Conservation (phyloP, 2,329 filamentous ascomycete species). For the Fusarium beomiforme region DNA sequence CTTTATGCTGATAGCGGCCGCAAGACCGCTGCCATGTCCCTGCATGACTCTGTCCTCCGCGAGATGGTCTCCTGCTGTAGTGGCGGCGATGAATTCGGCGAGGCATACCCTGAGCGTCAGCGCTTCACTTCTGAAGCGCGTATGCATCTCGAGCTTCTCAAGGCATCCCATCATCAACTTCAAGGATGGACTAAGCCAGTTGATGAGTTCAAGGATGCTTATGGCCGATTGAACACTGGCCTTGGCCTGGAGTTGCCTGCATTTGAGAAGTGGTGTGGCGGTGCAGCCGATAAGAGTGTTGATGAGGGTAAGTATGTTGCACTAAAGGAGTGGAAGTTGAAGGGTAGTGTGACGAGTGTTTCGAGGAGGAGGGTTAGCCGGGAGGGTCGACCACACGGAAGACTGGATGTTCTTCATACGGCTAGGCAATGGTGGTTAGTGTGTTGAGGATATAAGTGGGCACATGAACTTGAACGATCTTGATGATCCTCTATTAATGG, state of each 20-base stretch:
- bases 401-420: constrained; percentile 28
- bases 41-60: constrained; percentile 37
- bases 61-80: constrained; percentile 34
- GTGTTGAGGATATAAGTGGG: background rate
- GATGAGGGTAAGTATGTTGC: constrained; percentile 34
- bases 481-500: background rate
- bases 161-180: constrained; percentile 27
- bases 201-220: constrained; percentile 31
- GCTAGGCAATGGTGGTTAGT: constrained; percentile 34
- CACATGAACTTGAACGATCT: background rate
- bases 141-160: constrained; percentile 36
- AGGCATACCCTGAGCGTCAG: constrained; percentile 18
- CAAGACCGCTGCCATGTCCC: constrained; percentile 27
- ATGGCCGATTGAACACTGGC: constrained; percentile 24
- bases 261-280: constrained; percentile 36
- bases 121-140: constrained; percentile 24
- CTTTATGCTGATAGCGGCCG: constrained; percentile 29
- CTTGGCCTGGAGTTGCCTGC: constrained; percentile 27
- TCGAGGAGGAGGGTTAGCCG: background rate
- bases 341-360: constrained; percentile 19
- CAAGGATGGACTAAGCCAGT: constrained; percentile 32
- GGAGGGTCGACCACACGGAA: background rate
- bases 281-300: constrained; percentile 20
- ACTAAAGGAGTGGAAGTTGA: constrained; percentile 29
- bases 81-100: constrained; percentile 2